These are phyloP conservation scores for Aspergillus phoenicis DNA, from an alignment of 2,329 filamentous ascomycete species.

Conservation along the genomic window DNA sequence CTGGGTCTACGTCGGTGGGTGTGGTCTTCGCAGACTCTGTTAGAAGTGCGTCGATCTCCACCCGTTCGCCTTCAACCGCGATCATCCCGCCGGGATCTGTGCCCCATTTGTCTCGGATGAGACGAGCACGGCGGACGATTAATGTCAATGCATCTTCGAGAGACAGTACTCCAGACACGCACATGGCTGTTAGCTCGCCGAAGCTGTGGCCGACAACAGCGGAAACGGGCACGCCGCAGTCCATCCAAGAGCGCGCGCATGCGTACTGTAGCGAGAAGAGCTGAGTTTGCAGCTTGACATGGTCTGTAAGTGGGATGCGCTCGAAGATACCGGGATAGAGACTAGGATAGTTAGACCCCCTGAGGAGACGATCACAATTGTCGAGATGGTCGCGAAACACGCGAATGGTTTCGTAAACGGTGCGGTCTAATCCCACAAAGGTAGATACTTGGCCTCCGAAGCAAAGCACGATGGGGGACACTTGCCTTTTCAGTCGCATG, in stretches of 20 bases:
- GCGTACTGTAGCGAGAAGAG: constrained; percentile 45
- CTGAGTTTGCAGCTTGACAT: constrained; percentile 37
- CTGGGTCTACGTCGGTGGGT: background rate
- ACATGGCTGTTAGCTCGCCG: constrained; percentile 41
- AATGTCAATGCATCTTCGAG: constrained; percentile 34
- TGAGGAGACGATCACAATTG: constrained; percentile 34
- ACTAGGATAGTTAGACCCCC: constrained; percentile 25
- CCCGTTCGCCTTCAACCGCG: constrained; percentile 33
- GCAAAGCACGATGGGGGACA: constrained; percentile 33
- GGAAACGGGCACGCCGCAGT: constrained; percentile 37
- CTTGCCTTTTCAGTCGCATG: constrained; percentile 3
- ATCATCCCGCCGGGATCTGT: constrained; percentile 38
- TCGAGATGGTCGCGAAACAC: constrained; percentile 37
- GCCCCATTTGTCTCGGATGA: constrained; percentile 38
- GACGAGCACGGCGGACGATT: constrained; percentile 32
- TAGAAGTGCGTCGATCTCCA: constrained; percentile 2
- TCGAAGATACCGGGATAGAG: constrained; percentile 34
- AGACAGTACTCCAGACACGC: constrained; percentile 34
- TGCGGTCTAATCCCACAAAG: constrained; percentile 26
- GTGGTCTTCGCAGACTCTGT: background rate
- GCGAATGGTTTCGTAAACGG: constrained; percentile 29
- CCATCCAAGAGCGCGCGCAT: constrained; percentile 41
- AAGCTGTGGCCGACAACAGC: constrained; percentile 44
- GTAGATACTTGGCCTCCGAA: constrained; percentile 44
- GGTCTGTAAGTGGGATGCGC: constrained; percentile 12